Base-by-base conservation (phyloP, 306 rosid species). In the Boehmeria nivea region DNA sequence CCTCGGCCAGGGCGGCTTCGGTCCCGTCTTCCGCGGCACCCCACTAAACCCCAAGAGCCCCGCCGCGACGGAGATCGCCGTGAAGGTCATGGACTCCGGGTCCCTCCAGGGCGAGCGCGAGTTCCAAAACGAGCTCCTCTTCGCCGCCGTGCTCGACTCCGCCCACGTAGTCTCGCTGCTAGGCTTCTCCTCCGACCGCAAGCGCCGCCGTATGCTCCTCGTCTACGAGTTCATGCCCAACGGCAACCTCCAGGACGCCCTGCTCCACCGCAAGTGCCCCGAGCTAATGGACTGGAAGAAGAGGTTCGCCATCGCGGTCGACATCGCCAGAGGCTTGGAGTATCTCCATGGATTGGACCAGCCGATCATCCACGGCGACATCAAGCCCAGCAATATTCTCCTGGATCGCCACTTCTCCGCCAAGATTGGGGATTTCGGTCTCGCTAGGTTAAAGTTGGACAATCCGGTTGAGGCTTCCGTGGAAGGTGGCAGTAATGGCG, bases 191-290 rank as follows among this genome's bases (percentile, higher is more conserved):
- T 81, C 96, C 11, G 94, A 93, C 40, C 72, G 69, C 0, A 87
- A 83, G 49, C 87, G 86, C 1, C 86, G 89, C 1, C 69, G 95
- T 27, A 85, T 87, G 75, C 33, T 85, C 27, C 67, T 93, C 3
- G 96, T 87, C 3, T 93, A 93, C 50, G 95, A 88, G 19, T 61
- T 81, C 51, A 85, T 93, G 99, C 62, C 54, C 1, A 81, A 85
- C 40, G 96, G 99, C 0, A 93, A 87, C 63, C 74, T 93, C 40
- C 99, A 93, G 77, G 96, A 87, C 25, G 99, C 99, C 19, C 74
- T 93, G 3, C 47, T 93, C 60, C 77, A 72, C 11, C 59, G 84
- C 4, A 85, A 85, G 78, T 81, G 86, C 42, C 72, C 81, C 0
- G 85, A 93, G 50, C 73, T 93, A 45, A 44, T 68, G 71, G 66